These are phyloP conservation scores for Venturia pyrina DNA, from an alignment of 2,329 filamentous ascomycete species.

Conservation along the genomic window DNA sequence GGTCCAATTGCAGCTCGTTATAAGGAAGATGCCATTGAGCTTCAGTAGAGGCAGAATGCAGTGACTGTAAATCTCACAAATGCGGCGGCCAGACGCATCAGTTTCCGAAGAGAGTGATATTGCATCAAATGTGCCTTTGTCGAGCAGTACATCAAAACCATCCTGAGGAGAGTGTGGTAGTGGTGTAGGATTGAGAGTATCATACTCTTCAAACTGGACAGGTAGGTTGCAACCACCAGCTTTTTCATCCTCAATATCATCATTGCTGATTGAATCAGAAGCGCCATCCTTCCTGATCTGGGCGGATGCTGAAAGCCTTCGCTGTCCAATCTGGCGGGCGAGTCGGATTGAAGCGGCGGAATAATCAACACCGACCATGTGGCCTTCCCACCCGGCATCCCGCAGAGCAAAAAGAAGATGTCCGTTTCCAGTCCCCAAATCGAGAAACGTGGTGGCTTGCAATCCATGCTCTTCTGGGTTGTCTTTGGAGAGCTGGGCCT, in stretches of 20 bases:
- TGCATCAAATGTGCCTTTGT: constrained; percentile 97
- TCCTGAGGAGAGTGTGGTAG: background rate
- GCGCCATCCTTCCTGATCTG: background rate
- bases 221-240: constrained; percentile 8
- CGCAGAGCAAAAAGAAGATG: constrained; percentile 77
- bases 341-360: constrained; percentile 64
- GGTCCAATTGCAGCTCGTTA: constrained; percentile 98
- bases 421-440: constrained; percentile 91
- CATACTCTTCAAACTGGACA: constrained; percentile 10
- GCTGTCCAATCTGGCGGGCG: constrained; percentile 49
- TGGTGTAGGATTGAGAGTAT: constrained; percentile 7
- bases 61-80: constrained; percentile 65
- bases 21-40: constrained; percentile 54
- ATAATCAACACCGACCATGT: constrained; percentile 83
- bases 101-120: constrained; percentile 65
- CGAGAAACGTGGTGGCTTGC: constrained; percentile 53
- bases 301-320: constrained; percentile 12
- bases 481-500: constrained; percentile 34
- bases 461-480: constrained; percentile 12
- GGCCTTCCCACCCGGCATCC: constrained; percentile 56
- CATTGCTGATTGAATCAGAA: constrained; percentile 18
- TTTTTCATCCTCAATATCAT: constrained; percentile 17
- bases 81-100: constrained; percentile 43
- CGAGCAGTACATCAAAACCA: constrained; percentile 78
- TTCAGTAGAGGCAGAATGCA: constrained; percentile 60